Evolutionary conservation across 129 eudicot species (phyloP), one percentile per base, ranked within the genome.

Genomic region (Gnaphalium uliginosum): DNA sequence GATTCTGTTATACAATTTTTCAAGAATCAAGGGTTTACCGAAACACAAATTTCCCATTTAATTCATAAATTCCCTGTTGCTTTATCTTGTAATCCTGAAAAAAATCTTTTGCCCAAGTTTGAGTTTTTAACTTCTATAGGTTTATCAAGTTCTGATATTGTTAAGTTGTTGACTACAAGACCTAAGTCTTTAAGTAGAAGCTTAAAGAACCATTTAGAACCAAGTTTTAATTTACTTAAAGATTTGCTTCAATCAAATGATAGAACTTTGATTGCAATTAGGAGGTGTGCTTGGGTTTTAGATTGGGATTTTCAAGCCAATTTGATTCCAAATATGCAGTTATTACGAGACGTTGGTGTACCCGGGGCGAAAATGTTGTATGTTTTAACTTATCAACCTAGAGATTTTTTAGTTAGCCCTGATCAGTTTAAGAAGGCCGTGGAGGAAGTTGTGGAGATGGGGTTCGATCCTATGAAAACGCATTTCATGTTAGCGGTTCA

Each of bases 101-200:
- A 61, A 13, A 76, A 43, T 74, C 83, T 88, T 66, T 64, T 85
- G 75, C 93, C 89, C 23, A 85, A 85, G 58, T 56, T 85, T 21
- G 66, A 85, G 35, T 85, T 83, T 72, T 78, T 85, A 2, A 48
- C 43, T 14, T 82, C 81, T 4, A 25, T 76, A 21, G 85, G 87
- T 15, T 22, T 76, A 57, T 68, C 85, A 11, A 27, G 27, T 54
- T 8, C 75, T 5, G 85, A 79, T 1, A 46, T 83, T 33, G 72
- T 24, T 2, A 43, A 57, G 19, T 5, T 82, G n/a, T 11, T 82
- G 37, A 37, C 62, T 41, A 37, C 70, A 3, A 48, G 74, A 14
- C 80, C 75, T 0, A 30, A 48, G 2, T 6, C 79, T 13, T 48
- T 76, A 60, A 71, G 69, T 22, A 78, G 86, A 68, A 85, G 84